These are phyloP conservation scores for Jacaranda copaia DNA, from an alignment of 257 asterid species.

Conservation along the genomic window DNA sequence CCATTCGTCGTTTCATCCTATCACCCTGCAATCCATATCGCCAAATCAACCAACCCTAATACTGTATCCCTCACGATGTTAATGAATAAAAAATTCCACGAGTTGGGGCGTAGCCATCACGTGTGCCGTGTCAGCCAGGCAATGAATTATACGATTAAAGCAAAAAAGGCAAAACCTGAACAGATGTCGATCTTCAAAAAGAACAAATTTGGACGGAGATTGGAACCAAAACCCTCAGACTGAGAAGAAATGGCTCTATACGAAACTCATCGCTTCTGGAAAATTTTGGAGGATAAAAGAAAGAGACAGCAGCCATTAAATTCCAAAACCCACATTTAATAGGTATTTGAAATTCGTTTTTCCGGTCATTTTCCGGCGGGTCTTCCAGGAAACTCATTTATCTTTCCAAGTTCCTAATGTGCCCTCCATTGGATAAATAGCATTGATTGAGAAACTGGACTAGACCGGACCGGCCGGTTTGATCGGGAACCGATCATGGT, in stretches of 20 bases:
- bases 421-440: background rate
- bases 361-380: slow-evolving; percentile 20
- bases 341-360: background rate
- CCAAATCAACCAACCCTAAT: too few relatives aligned
- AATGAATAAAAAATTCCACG: background rate
- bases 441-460: too few relatives aligned
- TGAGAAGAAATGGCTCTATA: background rate
- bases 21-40: too few relatives aligned
- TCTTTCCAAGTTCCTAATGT: background rate
- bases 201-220: background rate
- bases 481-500: too few relatives aligned
- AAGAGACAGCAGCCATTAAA: background rate
- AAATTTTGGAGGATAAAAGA: background rate
- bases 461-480: too few relatives aligned
- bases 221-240: background rate
- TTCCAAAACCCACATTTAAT: background rate
- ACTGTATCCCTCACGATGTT: background rate
- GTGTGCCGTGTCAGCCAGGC: slow-evolving; percentile 40
- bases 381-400: slow-evolving; percentile 10
- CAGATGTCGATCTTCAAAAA: background rate
- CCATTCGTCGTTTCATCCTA: too few relatives aligned
- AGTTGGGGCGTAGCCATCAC: background rate
- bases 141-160: background rate
- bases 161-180: background rate
- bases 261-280: background rate